Conservation (phyloP, 2,329 filamentous ascomycete genomes). For the Fusarium sp. region DNA sequence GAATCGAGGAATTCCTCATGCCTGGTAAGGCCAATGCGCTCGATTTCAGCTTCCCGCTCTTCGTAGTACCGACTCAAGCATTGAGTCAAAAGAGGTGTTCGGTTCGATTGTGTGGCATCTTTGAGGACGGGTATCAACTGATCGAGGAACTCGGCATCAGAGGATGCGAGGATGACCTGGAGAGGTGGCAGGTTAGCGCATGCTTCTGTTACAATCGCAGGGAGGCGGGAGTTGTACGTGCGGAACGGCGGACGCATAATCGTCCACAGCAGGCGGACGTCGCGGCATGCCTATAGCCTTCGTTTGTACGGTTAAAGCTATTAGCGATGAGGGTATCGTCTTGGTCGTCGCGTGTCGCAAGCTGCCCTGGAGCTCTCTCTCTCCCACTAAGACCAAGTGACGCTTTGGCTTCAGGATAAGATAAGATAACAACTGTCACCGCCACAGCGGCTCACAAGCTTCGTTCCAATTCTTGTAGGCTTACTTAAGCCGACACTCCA, state of each 20-base stretch:
- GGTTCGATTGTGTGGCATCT: slow-evolving; percentile 82
- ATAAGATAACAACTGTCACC: background rate
- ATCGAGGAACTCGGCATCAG: slow-evolving; percentile 93
- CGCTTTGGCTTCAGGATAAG: background rate
- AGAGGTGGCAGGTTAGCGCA: slow-evolving; percentile 11
- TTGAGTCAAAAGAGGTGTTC: slow-evolving; percentile 77
- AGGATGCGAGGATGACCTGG: slow-evolving; percentile 91
- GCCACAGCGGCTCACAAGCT: background rate
- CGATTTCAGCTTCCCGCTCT: slow-evolving; percentile 90
- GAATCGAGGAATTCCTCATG: slow-evolving; percentile 96
- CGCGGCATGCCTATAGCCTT: slow-evolving; percentile 52
- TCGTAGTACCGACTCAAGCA: slow-evolving; percentile 78
- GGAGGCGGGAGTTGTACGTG: slow-evolving; percentile 49
- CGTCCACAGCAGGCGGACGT: slow-evolving; percentile 56
- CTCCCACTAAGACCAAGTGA: slow-evolving; percentile 7
- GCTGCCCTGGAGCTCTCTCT: slow-evolving; percentile 14
- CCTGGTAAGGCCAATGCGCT: slow-evolving; percentile 92
- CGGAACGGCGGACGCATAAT: slow-evolving; percentile 58
- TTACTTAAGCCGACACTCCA: background rate
- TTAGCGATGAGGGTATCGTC: slow-evolving; percentile 12
- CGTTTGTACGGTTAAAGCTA: slow-evolving; percentile 6
- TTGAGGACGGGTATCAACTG: slow-evolving; percentile 94
- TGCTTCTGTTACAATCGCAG: background rate
- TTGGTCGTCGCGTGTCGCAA: slow-evolving; percentile 33
- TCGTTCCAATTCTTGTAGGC: background rate